phyloP scores from a whole-genome alignment of 345 rosid genomes.

The Citrus cavaleriei region DNA sequence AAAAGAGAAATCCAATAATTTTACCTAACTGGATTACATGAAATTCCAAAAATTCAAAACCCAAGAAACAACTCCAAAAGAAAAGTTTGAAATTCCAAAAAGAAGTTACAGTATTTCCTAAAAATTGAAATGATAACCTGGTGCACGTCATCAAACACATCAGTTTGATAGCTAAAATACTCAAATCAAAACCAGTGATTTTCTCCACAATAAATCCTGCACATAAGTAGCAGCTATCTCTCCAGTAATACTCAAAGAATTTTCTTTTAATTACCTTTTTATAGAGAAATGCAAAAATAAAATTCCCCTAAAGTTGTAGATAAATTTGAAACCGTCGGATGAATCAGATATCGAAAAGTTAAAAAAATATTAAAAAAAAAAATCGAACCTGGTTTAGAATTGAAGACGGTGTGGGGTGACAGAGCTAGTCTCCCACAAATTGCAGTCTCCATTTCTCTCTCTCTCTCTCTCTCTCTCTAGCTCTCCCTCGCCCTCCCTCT shows the following conservation, averaged over 20 bases:
- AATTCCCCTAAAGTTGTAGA: not conserved
- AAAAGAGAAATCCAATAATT: not conserved
- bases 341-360: constrained; percentile 2
- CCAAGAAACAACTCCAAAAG: not conserved
- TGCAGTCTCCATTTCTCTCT: constrained; percentile 54
- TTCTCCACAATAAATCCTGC: not conserved
- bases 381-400: constrained; percentile 52
- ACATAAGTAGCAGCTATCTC: not conserved
- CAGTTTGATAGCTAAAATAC: not conserved
- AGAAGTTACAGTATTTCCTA: not conserved
- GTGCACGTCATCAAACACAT: not conserved
- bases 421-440: constrained; percentile 74
- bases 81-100: not conserved
- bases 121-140: not conserved
- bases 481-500: constrained; percentile 15
- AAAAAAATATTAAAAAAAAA: not conserved
- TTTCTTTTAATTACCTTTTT: no score
- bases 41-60: not conserved
- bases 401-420: constrained; percentile 60
- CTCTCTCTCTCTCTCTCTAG: not conserved
- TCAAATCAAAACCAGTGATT: not conserved
- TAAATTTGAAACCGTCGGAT: not conserved
- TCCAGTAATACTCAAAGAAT: not conserved
- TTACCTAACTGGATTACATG: not conserved
- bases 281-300: no score